Evolutionary conservation across 176 grass and related monocot genomes (phyloP).

Genomic region (Avena atlantica): DNA sequence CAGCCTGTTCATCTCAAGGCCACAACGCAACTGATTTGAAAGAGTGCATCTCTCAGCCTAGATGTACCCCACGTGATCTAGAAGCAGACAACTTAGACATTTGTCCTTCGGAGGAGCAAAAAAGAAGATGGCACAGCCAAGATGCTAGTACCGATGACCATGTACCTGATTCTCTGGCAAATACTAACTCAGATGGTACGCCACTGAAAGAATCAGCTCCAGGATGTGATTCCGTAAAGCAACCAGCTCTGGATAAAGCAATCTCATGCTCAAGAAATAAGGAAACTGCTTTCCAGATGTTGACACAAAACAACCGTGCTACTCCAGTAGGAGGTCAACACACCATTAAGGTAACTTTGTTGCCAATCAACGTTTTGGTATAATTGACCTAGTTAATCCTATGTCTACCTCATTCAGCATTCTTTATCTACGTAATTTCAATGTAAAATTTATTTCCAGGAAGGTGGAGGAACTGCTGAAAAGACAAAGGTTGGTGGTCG

Average conservation of each 20-base stretch:
- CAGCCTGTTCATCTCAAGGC: slow-evolving; percentile 43
- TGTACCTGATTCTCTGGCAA: slow-evolving; percentile 49
- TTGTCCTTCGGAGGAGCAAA: slow-evolving; percentile 46
- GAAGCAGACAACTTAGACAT: slow-evolving; percentile 39
- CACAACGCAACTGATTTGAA: slow-evolving; percentile 26
- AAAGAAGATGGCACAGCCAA: slow-evolving; percentile 35
- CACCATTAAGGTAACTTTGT: slow-evolving; percentile 52
- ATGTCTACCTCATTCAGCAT: slow-evolving; percentile 2
- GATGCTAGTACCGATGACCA: slow-evolving; percentile 48
- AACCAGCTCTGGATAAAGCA: slow-evolving; percentile 41
- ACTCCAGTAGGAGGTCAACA: slow-evolving; percentile 40
- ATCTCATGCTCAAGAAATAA: slow-evolving; percentile 48
- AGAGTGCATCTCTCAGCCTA: slow-evolving; percentile 31
- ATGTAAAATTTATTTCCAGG: slow-evolving; percentile 52
- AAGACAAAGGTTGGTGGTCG: slow-evolving; percentile 40
- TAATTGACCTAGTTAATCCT: slow-evolving; percentile 17
- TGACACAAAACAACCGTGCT: slow-evolving; percentile 34
- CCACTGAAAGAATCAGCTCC: slow-evolving; percentile 39
- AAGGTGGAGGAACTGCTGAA: slow-evolving; percentile 39
- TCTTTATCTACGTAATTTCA: slow-evolving; percentile 19
- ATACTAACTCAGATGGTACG: slow-evolving; percentile 22
- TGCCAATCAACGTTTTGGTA: neutral
- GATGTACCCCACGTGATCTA: slow-evolving; percentile 31
- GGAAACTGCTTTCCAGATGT: slow-evolving; percentile 37
- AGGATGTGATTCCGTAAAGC: slow-evolving; percentile 49